Base-by-base conservation (phyloP, 2,329 filamentous ascomycete genomes). In the Helminthosporium solani region DNA sequence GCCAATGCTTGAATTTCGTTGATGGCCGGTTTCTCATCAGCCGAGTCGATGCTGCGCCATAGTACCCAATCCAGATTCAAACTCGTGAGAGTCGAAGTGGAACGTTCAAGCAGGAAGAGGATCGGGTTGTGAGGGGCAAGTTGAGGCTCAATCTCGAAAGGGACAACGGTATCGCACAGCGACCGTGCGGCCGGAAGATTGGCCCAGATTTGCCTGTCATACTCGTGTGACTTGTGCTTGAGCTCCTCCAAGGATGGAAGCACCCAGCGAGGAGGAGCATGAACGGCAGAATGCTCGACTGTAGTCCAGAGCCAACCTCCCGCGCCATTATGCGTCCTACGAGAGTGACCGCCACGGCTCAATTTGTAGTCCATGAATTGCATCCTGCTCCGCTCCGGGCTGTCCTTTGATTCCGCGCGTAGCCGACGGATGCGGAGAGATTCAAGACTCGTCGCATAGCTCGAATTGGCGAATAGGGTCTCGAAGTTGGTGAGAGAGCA, bases 391-490 rank as follows among this genome's bases (percentile, higher is more conserved):
- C 40, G 45, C 15, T 49, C 42, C 5, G 15, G 25, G 6, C 37
- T n/a, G 6, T 50, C 34, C 3, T 42, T 33, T 8, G 53, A 47
- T 14, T 63, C 60, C 30, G 69, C 56, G n/a, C 68, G 64, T 23
- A 75, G 46, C 5, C 74, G 62, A 21, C 74, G 67, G 30, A 76
- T 51, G 2, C 74, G 68, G 18, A 77, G 47, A 27, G 66, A 73
- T 43, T 76, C 65, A 2, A 77, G 56, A 0, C 66, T 68, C 7
- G 49, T 53, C 2, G 66, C 59, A 35, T 66, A 50, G 5, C 63
- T 14, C 15, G 50, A 28, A 1, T 54, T 39, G 2, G 57, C 52
- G 23, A 60, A 52, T 12, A 55, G 44, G 3, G 53, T 43, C 11
- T 53, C 41, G 1, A 63, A 60, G 4, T 63, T 61, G 8, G 63